Conservation (phyloP, 257 asterid genomes). For the Solanum chmielewskii region DNA sequence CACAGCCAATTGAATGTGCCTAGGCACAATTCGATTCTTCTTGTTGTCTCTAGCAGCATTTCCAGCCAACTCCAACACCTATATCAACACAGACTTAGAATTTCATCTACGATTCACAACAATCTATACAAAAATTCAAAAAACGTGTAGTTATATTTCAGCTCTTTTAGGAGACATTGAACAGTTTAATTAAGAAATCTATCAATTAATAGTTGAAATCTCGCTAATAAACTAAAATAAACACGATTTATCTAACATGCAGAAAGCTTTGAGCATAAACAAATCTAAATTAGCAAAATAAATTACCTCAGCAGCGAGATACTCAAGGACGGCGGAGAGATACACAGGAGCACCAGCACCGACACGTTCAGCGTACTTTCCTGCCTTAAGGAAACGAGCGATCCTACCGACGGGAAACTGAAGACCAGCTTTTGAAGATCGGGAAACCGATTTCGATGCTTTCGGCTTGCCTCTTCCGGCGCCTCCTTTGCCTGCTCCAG, state of each 20-base stretch:
- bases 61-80: constrained; percentile 7
- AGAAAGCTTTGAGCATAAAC: not conserved
- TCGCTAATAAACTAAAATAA: not conserved
- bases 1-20: constrained; percentile 5
- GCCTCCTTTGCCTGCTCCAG: constrained; percentile 3
- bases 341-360: constrained; percentile 11
- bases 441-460: constrained; percentile 2
- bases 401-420: constrained; percentile 8
- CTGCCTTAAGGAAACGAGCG: constrained; percentile 2
- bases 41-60: constrained; percentile 11
- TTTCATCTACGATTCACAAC: not conserved
- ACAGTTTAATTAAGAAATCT: not conserved
- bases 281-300: not conserved
- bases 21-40: constrained; percentile 9
- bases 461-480: constrained; percentile 8
- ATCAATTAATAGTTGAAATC: not conserved
- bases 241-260: not conserved
- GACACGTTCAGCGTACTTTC: constrained; percentile 6
- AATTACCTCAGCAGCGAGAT: constrained; percentile 8
- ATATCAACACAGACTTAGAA: not conserved
- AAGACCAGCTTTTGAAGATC: constrained; percentile 9
- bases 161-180: not conserved
- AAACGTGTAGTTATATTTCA: too few relatives aligned
- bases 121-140: not conserved
- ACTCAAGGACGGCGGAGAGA: constrained; percentile 5